Base-by-base conservation (phyloP, 78 protist genomes). In the Emiliania huxleyi region DNA sequence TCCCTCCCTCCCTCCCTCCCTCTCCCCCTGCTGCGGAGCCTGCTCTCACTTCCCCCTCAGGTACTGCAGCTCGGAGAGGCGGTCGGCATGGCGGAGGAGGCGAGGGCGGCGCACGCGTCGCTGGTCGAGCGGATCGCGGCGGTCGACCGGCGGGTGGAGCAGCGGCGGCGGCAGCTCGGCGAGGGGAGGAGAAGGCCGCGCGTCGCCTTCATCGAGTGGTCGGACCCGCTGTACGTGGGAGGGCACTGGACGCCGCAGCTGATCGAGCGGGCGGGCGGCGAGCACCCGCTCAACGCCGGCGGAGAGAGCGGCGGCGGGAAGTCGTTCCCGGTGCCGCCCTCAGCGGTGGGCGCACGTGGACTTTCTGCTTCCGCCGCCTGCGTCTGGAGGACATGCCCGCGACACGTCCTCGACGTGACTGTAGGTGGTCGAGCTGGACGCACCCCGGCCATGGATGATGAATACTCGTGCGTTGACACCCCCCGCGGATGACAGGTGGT, bases 171-270 rank as follows among this genome's bases (percentile, higher is more conserved):
- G 26, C 11, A 23, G 6, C 62, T 2, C 45, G 11, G 55, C 21
- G n/a, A n/a, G n/a, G n/a, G n/a, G n/a, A n/a, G n/a, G n/a, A n/a
- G n/a, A n/a, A n/a, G n/a, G 23, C 45, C 49, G n/a, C 15, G 18
- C 52, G 95, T 94, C 44, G 95, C 94, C 2, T 94, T 94, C 46
- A 11, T 94, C 62, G 95, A 94, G 37, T 94, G 95, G 95, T 1
- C 81, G 23, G 87, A 85, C 21, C 95, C 95, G 18, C 23, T 94
- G 1, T 94, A 83, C 75, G 55, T 91, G 2, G 95, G 94, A 0
- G 95, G 95, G 42, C 95, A 94, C 93, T 91, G 93, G 95, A 91
- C 95, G 55, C 95, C 95, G 21, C 90, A 94, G 90, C 71, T 94
- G 37, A 91, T 94, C 37, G 44, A 5, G 12, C 29, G 88, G 73